Evolutionary conservation across 495 filamentous ascomycete genomes (phyloP), one percentile per base, ranked within the genome.

Genomic region (Lophiotrema nucula): DNA sequence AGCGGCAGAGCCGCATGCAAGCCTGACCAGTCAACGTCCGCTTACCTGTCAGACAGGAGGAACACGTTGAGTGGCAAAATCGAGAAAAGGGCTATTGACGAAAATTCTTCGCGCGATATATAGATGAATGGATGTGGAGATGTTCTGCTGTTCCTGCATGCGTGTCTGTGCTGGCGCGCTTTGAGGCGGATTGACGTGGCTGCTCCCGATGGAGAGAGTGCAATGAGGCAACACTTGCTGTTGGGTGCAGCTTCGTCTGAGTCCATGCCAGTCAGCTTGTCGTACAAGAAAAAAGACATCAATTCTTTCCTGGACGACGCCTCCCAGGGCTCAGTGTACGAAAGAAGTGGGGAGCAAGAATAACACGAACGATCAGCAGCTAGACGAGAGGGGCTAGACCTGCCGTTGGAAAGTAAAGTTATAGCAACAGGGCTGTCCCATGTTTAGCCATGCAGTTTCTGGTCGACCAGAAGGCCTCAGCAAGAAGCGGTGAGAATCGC

Each of bases 131-230:
- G 42, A 41, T 44, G 38, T 51, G 50, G 56, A 39, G 33, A 16
- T 53, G 60, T 49, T 24, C 39, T 56, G 62, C 28, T 65, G 62
- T 65, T 65, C 62, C 62, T 65, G 62, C 62, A 65, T 55, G 49
- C 42, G 21, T 26, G 56, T 21, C 35, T 10, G 31, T 35, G n/a
- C n/a, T n/a, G n/a, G n/a, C n/a, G 31, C 44, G 44, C 35, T 41
- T 55, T 42, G 53, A 55, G 56, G 50, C 60, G 49, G 54, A 48
- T 55, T 65, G 62, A 65, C 62, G 62, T 65, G 62, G 62, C 62
- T 60, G 56, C 23, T 47, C 38, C 28, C 35, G 47, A 46, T 3
- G 25, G 49, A 41, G 43, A 54, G 4, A 52, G 24, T n/a, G n/a
- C n/a, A n/a, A n/a, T n/a, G n/a, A n/a, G n/a, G n/a, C n/a, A n/a